Evolutionary conservation across 352 stramenopile genomes (phyloP).

Genomic region (Phytophthora europaea): DNA sequence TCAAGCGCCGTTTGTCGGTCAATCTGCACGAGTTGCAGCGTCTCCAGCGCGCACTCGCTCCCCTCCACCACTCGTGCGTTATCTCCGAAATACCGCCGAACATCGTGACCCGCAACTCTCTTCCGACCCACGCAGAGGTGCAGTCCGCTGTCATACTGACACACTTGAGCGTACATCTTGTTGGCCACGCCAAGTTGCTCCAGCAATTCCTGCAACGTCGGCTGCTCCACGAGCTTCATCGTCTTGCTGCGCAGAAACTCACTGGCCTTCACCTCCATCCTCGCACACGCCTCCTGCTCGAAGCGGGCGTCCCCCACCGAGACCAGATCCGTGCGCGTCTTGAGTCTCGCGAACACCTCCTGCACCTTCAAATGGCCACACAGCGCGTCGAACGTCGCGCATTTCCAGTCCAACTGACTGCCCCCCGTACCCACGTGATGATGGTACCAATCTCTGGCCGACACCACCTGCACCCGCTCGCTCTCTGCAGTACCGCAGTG

Average conservation of each 20-base stretch:
- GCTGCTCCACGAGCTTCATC: slow-evolving; percentile 62
- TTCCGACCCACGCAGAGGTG: slow-evolving; percentile 54
- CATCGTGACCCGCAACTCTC: slow-evolving; percentile 3
- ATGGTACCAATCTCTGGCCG: slow-evolving; percentile 68
- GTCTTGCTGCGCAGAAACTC: slow-evolving; percentile 58
- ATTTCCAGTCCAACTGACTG: slow-evolving; percentile 63
- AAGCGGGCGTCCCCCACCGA: slow-evolving; percentile 66
- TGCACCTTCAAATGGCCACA: slow-evolving; percentile 60
- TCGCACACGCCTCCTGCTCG: slow-evolving; percentile 64
- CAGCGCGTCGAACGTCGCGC: slow-evolving; percentile 59
- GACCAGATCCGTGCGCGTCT: slow-evolving; percentile 52
- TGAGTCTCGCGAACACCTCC: slow-evolving; percentile 39
- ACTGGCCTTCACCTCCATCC: slow-evolving; percentile 46
- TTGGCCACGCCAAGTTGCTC: slow-evolving; percentile 55
- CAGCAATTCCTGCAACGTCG: slow-evolving; percentile 53
- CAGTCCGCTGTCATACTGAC: slow-evolving; percentile 45
- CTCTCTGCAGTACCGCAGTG: slow-evolving; percentile 22
- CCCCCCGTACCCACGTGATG: slow-evolving; percentile 45
- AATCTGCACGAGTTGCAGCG: slow-evolving; percentile 49
- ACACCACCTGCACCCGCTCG: slow-evolving; percentile 61
- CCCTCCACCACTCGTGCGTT: slow-evolving; percentile 7
- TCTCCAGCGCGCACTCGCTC: slow-evolving; percentile 20
- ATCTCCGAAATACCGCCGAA: slow-evolving; percentile 6
- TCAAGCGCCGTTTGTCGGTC: slow-evolving; percentile 22
- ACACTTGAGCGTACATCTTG: slow-evolving; percentile 52